These are phyloP conservation scores for Sesbania bispinosa DNA, from an alignment of 306 rosid genomes.

Conservation along the genomic window DNA sequence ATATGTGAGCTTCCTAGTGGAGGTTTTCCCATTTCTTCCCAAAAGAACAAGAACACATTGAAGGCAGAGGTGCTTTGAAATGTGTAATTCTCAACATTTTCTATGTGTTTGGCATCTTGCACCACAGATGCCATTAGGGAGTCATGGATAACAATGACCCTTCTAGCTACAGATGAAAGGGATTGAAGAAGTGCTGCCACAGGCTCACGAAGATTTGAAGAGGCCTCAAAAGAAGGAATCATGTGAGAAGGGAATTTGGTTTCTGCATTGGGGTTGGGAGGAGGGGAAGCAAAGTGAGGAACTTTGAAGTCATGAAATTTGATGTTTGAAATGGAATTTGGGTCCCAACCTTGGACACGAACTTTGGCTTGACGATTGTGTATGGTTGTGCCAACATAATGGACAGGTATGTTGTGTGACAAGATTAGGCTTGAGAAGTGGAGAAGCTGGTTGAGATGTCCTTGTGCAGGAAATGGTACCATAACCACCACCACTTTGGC, in stretches of 20 bases:
- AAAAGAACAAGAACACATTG: neutral
- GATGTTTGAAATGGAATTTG: constrained; percentile 27
- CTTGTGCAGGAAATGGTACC: constrained; percentile 63
- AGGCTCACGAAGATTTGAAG: constrained; percentile 40
- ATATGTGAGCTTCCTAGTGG: neutral
- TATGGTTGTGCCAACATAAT: constrained; percentile 42
- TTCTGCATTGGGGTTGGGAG: constrained; percentile 40
- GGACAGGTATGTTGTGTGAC: constrained; percentile 45
- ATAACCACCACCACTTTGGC: constrained; percentile 40
- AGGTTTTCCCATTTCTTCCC: constrained; percentile 17
- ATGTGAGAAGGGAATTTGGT: constrained; percentile 60
- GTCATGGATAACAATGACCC: constrained; percentile 56
- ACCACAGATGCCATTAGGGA: constrained; percentile 47
- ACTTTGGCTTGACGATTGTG: constrained; percentile 52
- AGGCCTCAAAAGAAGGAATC: constrained; percentile 44
- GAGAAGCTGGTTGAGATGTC: constrained; percentile 77
- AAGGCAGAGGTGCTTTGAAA: constrained; percentile 52
- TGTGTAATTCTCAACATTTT: constrained; percentile 45
- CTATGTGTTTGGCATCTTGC: constrained; percentile 37
- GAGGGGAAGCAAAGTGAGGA: constrained; percentile 44
- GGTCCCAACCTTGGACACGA: constrained; percentile 52
- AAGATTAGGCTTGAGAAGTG: constrained; percentile 51
- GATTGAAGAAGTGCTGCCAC: constrained; percentile 29
- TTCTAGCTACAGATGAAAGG: constrained; percentile 32
- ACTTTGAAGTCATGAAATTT: constrained; percentile 47